Evolutionary conservation across 768 basidiomycete species (phyloP), one percentile per base, ranked within the genome.

Genomic region (Paxillus involutus): DNA sequence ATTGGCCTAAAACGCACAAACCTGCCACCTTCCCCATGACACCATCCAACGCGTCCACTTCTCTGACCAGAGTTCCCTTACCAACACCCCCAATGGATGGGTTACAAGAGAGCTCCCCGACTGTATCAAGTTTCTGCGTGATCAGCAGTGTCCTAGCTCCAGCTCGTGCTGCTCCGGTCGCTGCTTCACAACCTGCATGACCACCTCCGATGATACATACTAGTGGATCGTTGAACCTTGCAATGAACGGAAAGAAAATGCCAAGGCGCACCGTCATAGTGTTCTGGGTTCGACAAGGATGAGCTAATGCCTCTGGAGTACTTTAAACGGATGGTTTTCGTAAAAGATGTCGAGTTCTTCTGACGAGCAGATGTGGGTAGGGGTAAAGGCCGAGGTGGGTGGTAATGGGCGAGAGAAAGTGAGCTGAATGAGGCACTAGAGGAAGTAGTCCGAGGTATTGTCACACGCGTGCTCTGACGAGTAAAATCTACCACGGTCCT

Each of bases 131-230:
- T 49, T 81, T 86, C 68, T 94, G 93, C 1, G 94, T 96, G 52
- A 96, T 69, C 8, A 96, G 76, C 9, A 93, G 61, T 0, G 92
- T 94, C 57, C 80, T 78, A 2, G 93, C 92, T 1, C 94, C 92
- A 0, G 87, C 82, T 43, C 94, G 78, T 1, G 94, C 92, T 14
- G 93, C 80, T 3, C 88, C 94, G 6, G 92, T 83, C 0, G 94
- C 93, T 1, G 94, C 94, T 67, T 96, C 94, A 62, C 91, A 93
- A 1, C 94, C 94, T 30, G 94, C 94, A 75, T 96, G 94, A 4
- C 94, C 94, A 4, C 89, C 94, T 26, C 94, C 94, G 60, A 96
- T 91, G 30, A 96, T 79, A 61, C 91, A 91, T 0, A 94, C 91
- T 82, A 19, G 19, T 75, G 74, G 8, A 73, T 58, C 16, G 68